These are phyloP conservation scores for Colletotrichum truncatum DNA, from an alignment of 2,329 filamentous ascomycete species.

Conservation along the genomic window DNA sequence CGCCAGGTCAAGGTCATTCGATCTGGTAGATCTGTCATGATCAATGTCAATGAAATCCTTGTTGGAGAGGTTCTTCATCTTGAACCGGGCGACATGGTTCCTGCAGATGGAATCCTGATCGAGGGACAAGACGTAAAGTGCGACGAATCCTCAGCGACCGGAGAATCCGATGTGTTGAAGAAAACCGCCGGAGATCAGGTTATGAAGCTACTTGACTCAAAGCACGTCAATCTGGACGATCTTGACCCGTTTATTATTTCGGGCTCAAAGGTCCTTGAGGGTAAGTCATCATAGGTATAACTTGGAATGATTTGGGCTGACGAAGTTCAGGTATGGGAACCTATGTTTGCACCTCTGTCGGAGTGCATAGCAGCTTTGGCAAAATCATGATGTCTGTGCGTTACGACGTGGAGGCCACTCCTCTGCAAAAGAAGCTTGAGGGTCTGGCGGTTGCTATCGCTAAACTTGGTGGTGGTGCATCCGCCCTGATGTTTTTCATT, in stretches of 20 bases:
- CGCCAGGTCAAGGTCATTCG: slow-evolving; percentile 73
- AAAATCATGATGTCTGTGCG: slow-evolving; percentile 65
- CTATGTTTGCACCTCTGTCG: slow-evolving; percentile 65
- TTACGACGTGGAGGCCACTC: slow-evolving; percentile 60
- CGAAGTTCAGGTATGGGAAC: too few relatives aligned
- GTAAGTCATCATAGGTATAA: too few relatives aligned
- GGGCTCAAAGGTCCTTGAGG: slow-evolving; percentile 63
- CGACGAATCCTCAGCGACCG: slow-evolving; percentile 78
- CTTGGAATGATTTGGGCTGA: too few relatives aligned
- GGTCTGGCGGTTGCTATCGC: slow-evolving; percentile 52
- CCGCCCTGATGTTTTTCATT: slow-evolving; percentile 78
- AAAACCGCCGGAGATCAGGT: slow-evolving; percentile 70
- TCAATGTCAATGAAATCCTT: slow-evolving; percentile 73
- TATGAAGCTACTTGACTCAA: slow-evolving; percentile 60
- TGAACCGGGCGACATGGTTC: slow-evolving; percentile 75
- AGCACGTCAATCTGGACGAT: slow-evolving; percentile 53
- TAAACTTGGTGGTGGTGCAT: slow-evolving; percentile 69
- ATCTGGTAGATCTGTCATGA: slow-evolving; percentile 70
- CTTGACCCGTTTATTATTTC: slow-evolving; percentile 74
- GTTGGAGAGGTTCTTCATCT: slow-evolving; percentile 77
- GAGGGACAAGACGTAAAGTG: slow-evolving; percentile 63
- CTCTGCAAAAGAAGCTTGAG: slow-evolving; percentile 63
- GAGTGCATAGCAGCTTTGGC: slow-evolving; percentile 62
- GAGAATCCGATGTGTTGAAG: slow-evolving; percentile 77
- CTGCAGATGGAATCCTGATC: slow-evolving; percentile 76